Conservation (phyloP, 305 asterid species). For the Fraxinus sp. region DNA sequence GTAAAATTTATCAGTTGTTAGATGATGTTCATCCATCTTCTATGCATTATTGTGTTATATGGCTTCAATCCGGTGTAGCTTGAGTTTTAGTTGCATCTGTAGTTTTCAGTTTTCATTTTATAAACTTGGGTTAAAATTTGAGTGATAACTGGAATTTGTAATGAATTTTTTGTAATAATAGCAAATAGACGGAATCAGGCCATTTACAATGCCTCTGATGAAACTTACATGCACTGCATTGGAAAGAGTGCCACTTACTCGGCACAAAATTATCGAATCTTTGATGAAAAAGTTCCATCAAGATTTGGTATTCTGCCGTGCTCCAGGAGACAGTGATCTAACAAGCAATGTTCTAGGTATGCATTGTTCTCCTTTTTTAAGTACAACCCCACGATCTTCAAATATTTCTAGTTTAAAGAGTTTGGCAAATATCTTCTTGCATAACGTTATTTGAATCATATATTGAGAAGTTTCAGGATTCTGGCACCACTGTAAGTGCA, state of each 20-base stretch:
- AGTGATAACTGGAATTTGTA: slow-evolving; percentile 13
- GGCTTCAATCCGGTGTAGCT: not conserved
- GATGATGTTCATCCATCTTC: not conserved
- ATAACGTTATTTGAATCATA: not conserved
- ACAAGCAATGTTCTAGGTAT: slow-evolving; percentile 62
- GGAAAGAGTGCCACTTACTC: slow-evolving; percentile 86
- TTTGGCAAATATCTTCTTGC: not conserved
- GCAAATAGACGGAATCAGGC: slow-evolving; percentile 86
- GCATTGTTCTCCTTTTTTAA: slow-evolving; percentile 2
- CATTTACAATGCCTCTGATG: slow-evolving; percentile 95
- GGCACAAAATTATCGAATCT: slow-evolving; percentile 57
- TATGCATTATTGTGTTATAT: not conserved
- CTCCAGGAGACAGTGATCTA: slow-evolving; percentile 65
- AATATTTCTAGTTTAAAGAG: not conserved
- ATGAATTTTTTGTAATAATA: slow-evolving; percentile 34
- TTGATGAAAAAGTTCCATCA: slow-evolving; percentile 71
- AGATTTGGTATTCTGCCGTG: slow-evolving; percentile 83
- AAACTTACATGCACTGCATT: slow-evolving; percentile 87
- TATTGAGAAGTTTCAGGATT: not conserved
- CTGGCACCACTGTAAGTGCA: not conserved
- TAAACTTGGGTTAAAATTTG: slow-evolving; percentile 1
- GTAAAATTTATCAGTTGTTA: slow-evolving; percentile 1
- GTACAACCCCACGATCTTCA: not conserved
- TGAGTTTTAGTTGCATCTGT: not conserved
- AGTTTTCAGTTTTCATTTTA: not conserved